These are phyloP conservation scores for Porcisia hertigi DNA, from an alignment of 208 protist genomes.

Conservation along the genomic window DNA sequence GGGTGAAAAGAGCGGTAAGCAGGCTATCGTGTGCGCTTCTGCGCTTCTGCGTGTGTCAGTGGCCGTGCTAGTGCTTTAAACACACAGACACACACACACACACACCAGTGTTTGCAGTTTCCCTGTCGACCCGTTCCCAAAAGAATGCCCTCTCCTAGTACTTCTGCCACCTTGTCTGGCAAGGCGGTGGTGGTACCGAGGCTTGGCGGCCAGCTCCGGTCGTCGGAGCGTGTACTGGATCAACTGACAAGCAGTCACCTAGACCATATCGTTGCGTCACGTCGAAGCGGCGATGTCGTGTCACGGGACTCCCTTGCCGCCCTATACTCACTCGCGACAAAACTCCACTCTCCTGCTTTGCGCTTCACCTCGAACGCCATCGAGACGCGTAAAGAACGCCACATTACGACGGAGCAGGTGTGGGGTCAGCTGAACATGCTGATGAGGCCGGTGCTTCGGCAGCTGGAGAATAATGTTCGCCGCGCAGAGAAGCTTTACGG, in stretches of 20 bases:
- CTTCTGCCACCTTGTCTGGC: not conserved
- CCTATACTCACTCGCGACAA: slow-evolving; percentile 74
- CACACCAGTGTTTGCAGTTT: not conserved
- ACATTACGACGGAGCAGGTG: slow-evolving; percentile 86
- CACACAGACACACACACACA: not conserved
- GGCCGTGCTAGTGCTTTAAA: not conserved
- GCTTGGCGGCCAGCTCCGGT: slow-evolving; percentile 25
- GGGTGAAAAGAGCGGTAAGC: not conserved
- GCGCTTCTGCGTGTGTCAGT: not conserved
- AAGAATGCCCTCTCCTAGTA: slow-evolving; percentile 4
- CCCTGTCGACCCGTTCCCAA: not conserved
- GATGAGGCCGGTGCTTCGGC: slow-evolving; percentile 76
- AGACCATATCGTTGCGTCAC: slow-evolving; percentile 52
- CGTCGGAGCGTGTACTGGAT: slow-evolving; percentile 33
- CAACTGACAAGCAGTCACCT: slow-evolving; percentile 28
- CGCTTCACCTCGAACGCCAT: slow-evolving; percentile 58
- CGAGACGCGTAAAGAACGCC: slow-evolving; percentile 54
- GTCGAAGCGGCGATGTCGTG: slow-evolving; percentile 34
- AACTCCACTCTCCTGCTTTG: slow-evolving; percentile 72
- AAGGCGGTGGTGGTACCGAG: slow-evolving; percentile 8
- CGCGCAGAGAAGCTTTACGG: slow-evolving; percentile 46
- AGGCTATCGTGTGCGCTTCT: not conserved
- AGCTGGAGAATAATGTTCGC: slow-evolving; percentile 69
- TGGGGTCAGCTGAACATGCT: slow-evolving; percentile 88
- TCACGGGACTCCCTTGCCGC: slow-evolving; percentile 69